Percentiles rank a stretch among this genome's conserved stretches.
phyloP scores from a whole-genome alignment of 805 yeast genomes.

The Metschnikowia cubensis region DNA sequence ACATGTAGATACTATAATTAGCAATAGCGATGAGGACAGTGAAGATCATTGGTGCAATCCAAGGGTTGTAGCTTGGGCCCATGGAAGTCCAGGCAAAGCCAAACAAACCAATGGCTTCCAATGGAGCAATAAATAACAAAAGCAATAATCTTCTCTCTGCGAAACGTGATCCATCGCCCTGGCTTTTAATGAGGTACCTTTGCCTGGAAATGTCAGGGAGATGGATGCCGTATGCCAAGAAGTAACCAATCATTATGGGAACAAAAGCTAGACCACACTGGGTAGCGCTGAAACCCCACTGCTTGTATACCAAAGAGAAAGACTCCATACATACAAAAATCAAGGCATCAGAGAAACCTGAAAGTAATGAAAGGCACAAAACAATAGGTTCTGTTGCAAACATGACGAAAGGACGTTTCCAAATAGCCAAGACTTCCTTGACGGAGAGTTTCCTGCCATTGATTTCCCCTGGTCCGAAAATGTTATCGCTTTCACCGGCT shows the following conservation, averaged over 20 bases:
- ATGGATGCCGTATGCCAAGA: constrained; percentile 33
- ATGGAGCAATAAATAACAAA: constrained; percentile 35
- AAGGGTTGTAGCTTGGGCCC: constrained; percentile 36
- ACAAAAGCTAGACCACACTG: constrained; percentile 31
- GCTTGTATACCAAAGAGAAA: constrained; percentile 28
- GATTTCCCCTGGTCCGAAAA: constrained; percentile 36
- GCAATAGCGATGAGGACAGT: constrained; percentile 37
- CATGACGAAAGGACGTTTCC: constrained; percentile 40
- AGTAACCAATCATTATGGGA: constrained; percentile 32
- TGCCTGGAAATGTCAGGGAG: constrained; percentile 33
- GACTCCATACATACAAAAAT: constrained; percentile 39
- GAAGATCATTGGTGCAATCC: constrained; percentile 42
- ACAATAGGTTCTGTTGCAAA: constrained; percentile 37
- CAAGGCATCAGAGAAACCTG: constrained; percentile 40
- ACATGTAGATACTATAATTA: constrained; percentile 39
- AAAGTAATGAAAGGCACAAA: constrained; percentile 33
- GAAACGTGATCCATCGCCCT: constrained; percentile 24
- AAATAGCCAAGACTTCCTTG: constrained; percentile 25
- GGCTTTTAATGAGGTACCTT: constrained; percentile 17
- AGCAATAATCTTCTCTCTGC: constrained; percentile 30
- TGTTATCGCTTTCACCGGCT: constrained; percentile 27
- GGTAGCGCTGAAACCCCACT: constrained; percentile 32
- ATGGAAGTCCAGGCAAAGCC: constrained; percentile 42
- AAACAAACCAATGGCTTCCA: constrained; percentile 36
- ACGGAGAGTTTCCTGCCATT: constrained; percentile 16